phyloP scores from a whole-genome alignment of 306 rosid species.

The Hippophae gyantsensis region DNA sequence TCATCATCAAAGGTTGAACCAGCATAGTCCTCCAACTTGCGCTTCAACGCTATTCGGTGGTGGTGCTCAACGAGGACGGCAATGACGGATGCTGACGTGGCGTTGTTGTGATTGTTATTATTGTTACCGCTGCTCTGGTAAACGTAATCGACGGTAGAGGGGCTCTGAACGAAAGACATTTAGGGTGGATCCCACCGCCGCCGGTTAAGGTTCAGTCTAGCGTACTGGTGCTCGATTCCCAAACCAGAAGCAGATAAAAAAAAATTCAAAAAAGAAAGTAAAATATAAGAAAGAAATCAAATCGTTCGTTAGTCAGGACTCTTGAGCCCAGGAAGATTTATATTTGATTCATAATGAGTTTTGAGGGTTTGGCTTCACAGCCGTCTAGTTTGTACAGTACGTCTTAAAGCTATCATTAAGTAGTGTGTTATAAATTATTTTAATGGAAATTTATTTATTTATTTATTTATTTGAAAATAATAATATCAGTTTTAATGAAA shows the following conservation, averaged over 20 bases:
- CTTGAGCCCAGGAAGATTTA: too few relatives aligned
- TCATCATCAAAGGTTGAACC: slow-evolving; percentile 25
- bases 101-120: too few relatives aligned
- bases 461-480: too few relatives aligned
- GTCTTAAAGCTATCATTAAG: slow-evolving; percentile 6
- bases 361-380: slow-evolving; percentile 11
- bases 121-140: slow-evolving; percentile 29
- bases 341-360: neutral
- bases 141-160: slow-evolving; percentile 37
- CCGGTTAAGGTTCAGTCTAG: slow-evolving; percentile 19
- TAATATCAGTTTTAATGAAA: too few relatives aligned
- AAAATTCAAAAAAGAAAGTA: neutral
- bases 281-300: neutral
- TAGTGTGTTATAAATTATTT: too few relatives aligned
- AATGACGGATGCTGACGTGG: slow-evolving; percentile 4
- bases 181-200: slow-evolving; percentile 37
- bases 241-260: neutral
- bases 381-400: slow-evolving; percentile 15
- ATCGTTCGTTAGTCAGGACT: too few relatives aligned
- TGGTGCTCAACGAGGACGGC: slow-evolving; percentile 15
- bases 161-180: slow-evolving; percentile 58
- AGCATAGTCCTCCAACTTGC: slow-evolving; percentile 60
- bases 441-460: too few relatives aligned
- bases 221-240: neutral
- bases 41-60: slow-evolving; percentile 44